Base-by-base conservation (phyloP, 192 early-diverging fungal species). In the Coemansia sp. region DNA sequence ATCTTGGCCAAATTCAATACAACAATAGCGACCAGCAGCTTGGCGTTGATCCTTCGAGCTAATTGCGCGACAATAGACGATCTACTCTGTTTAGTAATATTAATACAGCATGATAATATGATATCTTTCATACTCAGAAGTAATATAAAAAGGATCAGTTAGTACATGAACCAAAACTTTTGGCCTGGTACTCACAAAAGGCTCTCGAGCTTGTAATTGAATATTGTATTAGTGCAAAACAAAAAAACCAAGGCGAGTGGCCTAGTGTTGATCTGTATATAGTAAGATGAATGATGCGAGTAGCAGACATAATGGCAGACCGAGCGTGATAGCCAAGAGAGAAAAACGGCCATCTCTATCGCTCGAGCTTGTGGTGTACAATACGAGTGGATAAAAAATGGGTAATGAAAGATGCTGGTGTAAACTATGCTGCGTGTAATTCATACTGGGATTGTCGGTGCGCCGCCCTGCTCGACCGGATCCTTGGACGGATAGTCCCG, bases 401-500 rank as follows among this genome's bases (percentile, higher is more conserved):
- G 25, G 22, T 15, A 19, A 52, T 15, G 20, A 19, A 23, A 7
- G 22, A 52, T 22, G 7, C n/a, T 12, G 4, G 50, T 9, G 21
- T 15, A 25, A 19, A 19, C 47, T 20, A 20, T 48, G 47, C 47
- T 52, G 21, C 40, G 22, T 2, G 1, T 10, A 34, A 65, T 58
- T 37, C 21, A 58, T 53, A 9, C 60, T 59, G 22, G 65, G 66
- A 47, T 69, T 47, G 36, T 60, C 21, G 69, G 69, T 0, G 69
- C 64, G 4, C 69, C 69, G 7, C 65, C 65, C 28, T 78, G 70
- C 20, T 78, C 75, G 59, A 58, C 60, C 8, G 75, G 75, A 50
- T 78, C 75, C 49, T 68, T 71, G 59, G 61, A 68, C 54, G 75
- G 75, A 56, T 78, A 78, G 51, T 78, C 75, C 23, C 75, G 69